These are phyloP conservation scores for Panicum hallii DNA, from an alignment of 202 grass and related monocot species.

Conservation along the genomic window DNA sequence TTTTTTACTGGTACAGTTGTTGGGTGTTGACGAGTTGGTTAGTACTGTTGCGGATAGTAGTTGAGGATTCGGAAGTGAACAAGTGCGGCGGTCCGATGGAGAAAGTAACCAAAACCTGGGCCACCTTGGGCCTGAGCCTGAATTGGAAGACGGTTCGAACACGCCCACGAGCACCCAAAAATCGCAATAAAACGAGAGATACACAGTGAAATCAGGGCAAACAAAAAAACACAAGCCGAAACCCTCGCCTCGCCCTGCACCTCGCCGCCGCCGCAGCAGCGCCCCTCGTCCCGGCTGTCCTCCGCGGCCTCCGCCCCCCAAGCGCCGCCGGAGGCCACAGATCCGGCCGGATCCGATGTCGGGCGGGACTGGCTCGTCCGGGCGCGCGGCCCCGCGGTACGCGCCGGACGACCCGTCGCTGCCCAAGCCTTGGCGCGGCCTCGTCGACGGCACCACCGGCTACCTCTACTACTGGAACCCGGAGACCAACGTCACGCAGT, in stretches of 20 bases:
- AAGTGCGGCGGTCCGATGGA: neutral
- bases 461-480: conserved; percentile 99
- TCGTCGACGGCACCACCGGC: conserved; percentile 89
- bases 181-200: conserved; percentile 35
- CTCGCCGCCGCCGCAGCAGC: conserved; percentile 1
- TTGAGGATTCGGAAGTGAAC: neutral
- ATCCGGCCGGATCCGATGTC: conserved; percentile 61
- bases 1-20: neutral
- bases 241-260: neutral
- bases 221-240: neutral
- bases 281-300: neutral
- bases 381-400: conserved; percentile 73
- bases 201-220: neutral
- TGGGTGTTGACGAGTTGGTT: too few species aligned
- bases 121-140: neutral
- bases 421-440: conserved; percentile 91
- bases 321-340: neutral
- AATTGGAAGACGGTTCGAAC: neutral
- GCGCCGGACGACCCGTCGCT: conserved; percentile 90
- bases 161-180: neutral
- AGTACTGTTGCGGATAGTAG: too few species aligned
- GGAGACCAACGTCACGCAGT: conserved; percentile 93
- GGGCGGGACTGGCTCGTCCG: conserved; percentile 8
- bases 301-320: neutral
- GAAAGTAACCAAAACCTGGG: neutral